Conservation (phyloP, 345 rosid species). For the Euphorbia peplus region DNA sequence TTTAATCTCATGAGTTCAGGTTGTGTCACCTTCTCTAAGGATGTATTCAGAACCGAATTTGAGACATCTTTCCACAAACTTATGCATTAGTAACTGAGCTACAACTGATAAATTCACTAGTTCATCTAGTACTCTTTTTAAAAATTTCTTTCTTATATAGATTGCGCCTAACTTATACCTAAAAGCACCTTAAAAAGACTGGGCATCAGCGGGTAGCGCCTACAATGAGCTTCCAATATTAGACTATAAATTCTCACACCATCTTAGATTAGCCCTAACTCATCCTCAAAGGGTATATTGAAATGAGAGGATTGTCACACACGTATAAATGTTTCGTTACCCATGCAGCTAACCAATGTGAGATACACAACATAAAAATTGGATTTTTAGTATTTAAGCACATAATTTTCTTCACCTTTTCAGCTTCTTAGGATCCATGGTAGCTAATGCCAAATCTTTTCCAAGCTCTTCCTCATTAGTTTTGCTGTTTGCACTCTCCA, state of each 20-base stretch:
- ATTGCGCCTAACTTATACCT: no score
- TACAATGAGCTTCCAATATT: no score
- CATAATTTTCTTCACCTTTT: neutral
- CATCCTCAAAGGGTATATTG: no score
- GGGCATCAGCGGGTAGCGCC: no score
- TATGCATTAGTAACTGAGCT: no score
- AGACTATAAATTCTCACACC: neutral
- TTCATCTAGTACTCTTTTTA: no score
- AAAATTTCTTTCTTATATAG: no score
- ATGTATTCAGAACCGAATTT: neutral
- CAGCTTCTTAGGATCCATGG: constrained; percentile 8
- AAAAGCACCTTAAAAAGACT: no score
- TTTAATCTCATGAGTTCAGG: no score
- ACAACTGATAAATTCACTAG: neutral
- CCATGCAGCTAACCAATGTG: no score
- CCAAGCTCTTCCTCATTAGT: no score
- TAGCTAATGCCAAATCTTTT: neutral
- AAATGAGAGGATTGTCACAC: neutral
- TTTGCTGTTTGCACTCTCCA: neutral
- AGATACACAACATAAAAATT: neutral
- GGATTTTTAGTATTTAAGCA: neutral
- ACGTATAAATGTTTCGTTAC: no score
- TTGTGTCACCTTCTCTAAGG: neutral
- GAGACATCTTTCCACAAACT: neutral
- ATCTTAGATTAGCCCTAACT: neutral